Evolutionary conservation across 768 basidiomycete species (phyloP).

Genomic region (Polyporus arcularius): DNA sequence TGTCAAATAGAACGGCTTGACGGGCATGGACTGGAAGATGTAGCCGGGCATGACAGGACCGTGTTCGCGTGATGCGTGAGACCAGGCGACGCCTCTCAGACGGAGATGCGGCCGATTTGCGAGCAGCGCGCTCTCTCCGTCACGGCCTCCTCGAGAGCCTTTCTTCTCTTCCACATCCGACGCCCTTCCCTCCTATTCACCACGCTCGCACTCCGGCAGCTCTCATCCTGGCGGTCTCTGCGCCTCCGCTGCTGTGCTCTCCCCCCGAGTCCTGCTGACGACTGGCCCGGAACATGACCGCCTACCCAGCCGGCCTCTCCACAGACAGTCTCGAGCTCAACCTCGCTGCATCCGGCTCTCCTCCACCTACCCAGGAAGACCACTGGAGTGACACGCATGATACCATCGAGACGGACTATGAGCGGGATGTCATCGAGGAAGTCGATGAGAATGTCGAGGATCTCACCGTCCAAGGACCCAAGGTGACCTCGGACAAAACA

Average conservation of each 20-base stretch:
- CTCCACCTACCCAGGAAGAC: slow-evolving; percentile 33
- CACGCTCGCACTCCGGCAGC: background rate
- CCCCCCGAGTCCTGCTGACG: background rate
- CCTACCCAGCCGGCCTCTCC: slow-evolving; percentile 29
- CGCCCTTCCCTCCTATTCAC: background rate
- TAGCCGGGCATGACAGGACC: slow-evolving; percentile 3
- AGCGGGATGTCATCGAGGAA: slow-evolving; percentile 31
- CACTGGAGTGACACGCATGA: slow-evolving; percentile 41
- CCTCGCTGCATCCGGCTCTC: slow-evolving; percentile 17
- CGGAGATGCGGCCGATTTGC: slow-evolving; percentile 5
- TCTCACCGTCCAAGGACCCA: slow-evolving; percentile 28
- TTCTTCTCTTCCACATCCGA: slow-evolving; percentile 3
- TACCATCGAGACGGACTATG: slow-evolving; percentile 38
- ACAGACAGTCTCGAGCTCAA: slow-evolving; percentile 28
- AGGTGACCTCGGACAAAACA: slow-evolving; percentile 27
- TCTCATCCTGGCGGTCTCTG: background rate
- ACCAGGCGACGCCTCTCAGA: background rate
- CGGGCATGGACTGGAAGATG: slow-evolving; percentile 4
- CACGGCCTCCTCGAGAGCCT: slow-evolving; percentile 4
- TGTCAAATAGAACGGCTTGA: background rate
- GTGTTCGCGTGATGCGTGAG: slow-evolving; percentile 11
- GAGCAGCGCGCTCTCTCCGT: slow-evolving; percentile 13
- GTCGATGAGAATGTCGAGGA: slow-evolving; percentile 25
- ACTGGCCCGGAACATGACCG: slow-evolving; percentile 19
- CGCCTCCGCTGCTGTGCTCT: background rate